Evolutionary conservation across 2,329 filamentous ascomycete species (phyloP).

Genomic region (Ascochyta viciae-villosae): DNA sequence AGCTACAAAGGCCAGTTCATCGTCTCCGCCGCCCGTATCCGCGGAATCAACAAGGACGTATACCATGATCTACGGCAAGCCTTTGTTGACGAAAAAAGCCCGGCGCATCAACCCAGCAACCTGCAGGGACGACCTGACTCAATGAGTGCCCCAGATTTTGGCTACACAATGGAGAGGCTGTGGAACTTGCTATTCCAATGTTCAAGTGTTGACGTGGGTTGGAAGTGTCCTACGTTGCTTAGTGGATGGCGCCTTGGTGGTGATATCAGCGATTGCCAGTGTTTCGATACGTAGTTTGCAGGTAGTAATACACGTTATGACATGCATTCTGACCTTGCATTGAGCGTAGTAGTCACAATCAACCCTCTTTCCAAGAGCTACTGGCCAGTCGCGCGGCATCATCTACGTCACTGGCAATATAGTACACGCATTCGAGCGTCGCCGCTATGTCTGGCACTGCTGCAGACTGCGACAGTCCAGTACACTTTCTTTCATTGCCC

Average conservation of each 20-base stretch:
- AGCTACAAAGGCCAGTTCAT: constrained; percentile 59
- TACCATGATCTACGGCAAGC: constrained; percentile 44
- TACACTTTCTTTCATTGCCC: no score
- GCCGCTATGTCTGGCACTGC: no score
- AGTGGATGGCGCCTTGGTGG: constrained; percentile 36
- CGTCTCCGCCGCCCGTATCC: constrained; percentile 53
- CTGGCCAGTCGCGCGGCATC: no score
- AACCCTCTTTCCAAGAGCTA: no score
- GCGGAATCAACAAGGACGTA: constrained; percentile 43
- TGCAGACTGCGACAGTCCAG: no score
- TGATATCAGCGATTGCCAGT: constrained; percentile 37
- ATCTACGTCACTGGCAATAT: no score
- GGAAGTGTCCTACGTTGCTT: constrained; percentile 38
- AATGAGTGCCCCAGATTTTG: constrained; percentile 36
- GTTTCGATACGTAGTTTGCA: constrained; percentile 26
- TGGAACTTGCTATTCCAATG: constrained; percentile 43
- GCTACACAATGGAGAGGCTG: constrained; percentile 39
- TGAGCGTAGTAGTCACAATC: no score
- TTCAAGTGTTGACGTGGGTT: constrained; percentile 33
- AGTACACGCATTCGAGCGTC: no score
- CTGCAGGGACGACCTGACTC: constrained; percentile 32
- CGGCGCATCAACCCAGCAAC: constrained; percentile 36
- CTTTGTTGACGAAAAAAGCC: constrained; percentile 33
- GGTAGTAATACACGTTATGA: no score
- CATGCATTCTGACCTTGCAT: no score